Conservation (phyloP, 305 asterid genomes). For the Solanum chacoense region DNA sequence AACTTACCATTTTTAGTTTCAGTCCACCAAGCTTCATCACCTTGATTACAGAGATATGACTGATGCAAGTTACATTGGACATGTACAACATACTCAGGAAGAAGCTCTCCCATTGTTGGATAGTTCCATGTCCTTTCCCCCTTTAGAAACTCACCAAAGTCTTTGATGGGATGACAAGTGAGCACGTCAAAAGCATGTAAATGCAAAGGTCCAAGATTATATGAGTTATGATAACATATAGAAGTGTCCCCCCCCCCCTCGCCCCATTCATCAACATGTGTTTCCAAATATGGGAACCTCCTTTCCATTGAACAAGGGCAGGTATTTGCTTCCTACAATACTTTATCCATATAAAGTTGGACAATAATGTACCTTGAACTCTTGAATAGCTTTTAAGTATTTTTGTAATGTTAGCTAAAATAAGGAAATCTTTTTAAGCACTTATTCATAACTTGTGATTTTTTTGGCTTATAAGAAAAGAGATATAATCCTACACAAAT, state of each 20-base stretch:
- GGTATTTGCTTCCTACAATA: not conserved
- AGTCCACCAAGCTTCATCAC: no score
- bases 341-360: not conserved
- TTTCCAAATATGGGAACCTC: not conserved
- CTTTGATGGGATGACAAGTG: not conserved
- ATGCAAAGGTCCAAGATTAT: not conserved
- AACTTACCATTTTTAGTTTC: no score
- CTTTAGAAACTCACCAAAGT: no score
- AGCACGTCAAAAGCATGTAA: not conserved
- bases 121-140: not conserved
- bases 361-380: not conserved
- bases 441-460: not conserved
- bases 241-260: not conserved
- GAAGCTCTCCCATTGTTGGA: not conserved
- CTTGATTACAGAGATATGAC: no score
- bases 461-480: not conserved
- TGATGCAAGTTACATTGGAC: no score
- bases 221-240: not conserved
- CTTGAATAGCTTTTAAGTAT: not conserved
- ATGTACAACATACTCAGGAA: no score
- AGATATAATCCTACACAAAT: not conserved
- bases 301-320: not conserved
- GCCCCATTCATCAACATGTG: not conserved
- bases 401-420: not conserved
- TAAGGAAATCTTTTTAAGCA: no score